phyloP scores from a whole-genome alignment of 768 basidiomycete genomes.

The Suillus americanus region DNA sequence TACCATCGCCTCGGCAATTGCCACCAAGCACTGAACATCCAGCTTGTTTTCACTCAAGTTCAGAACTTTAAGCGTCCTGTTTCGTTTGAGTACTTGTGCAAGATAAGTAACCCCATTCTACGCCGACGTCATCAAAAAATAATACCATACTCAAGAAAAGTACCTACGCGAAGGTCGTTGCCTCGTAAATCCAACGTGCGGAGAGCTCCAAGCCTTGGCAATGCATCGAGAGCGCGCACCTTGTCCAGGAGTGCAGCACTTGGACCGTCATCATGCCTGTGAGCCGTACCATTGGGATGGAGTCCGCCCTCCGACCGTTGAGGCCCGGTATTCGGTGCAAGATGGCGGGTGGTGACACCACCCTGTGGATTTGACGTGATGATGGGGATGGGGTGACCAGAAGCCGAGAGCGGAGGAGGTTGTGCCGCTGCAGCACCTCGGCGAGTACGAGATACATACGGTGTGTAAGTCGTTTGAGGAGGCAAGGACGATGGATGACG shows the following conservation, averaged over 20 bases:
- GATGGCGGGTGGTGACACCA: slow-evolving; percentile 49
- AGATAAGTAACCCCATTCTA: slow-evolving; percentile 83
- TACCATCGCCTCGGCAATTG: slow-evolving; percentile 88
- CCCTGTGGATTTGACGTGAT: slow-evolving; percentile 66
- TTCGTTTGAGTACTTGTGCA: slow-evolving; percentile 94
- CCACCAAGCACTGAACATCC: slow-evolving; percentile 74
- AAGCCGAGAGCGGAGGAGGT: slow-evolving; percentile 37
- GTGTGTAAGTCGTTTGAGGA: slow-evolving; percentile 76
- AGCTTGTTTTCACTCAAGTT: slow-evolving; percentile 95
- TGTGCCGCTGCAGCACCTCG: slow-evolving; percentile 36
- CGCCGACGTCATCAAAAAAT: slow-evolving; percentile 2
- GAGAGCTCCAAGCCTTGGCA: slow-evolving; percentile 83
- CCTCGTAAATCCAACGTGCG: slow-evolving; percentile 89
- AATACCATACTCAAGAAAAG: background rate
- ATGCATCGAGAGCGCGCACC: slow-evolving; percentile 83
- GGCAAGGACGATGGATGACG: slow-evolving; percentile 47
- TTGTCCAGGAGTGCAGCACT: slow-evolving; percentile 83
- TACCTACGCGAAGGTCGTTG: slow-evolving; percentile 86
- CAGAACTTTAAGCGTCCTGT: slow-evolving; percentile 90
- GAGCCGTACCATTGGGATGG: background rate
- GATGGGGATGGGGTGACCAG: slow-evolving; percentile 58
- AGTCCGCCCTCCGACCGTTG: background rate
- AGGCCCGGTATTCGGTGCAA: slow-evolving; percentile 15
- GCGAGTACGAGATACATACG: slow-evolving; percentile 71
- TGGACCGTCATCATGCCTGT: slow-evolving; percentile 42